Percentiles rank a stretch among this genome's conserved stretches.
Evolutionary conservation across 805 yeast genomes (phyloP).

Genomic region (Barnettozyma vustinii): DNA sequence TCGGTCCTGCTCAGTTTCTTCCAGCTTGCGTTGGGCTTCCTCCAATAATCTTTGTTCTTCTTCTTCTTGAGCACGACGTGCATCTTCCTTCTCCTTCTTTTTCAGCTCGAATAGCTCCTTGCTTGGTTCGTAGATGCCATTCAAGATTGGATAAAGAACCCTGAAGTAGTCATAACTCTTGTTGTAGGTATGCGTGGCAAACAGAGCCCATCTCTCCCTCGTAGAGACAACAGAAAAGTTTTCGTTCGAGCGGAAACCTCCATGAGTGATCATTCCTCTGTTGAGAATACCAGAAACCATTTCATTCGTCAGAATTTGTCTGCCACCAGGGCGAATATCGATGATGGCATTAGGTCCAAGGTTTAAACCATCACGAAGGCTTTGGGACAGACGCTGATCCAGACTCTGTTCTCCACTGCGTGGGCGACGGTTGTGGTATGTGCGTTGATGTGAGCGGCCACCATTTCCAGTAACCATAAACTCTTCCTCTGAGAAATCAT

Average conservation of each 20-base stretch:
- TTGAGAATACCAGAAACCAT: constrained; percentile 1
- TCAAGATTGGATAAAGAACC: constrained; percentile 38
- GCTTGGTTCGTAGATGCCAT: constrained; percentile 46
- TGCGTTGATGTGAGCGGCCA: not conserved
- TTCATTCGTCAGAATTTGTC: not conserved
- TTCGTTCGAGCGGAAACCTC: not conserved
- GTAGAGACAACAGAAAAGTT: constrained; percentile 37
- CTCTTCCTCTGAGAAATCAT: constrained; percentile 14
- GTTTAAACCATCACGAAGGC: not conserved
- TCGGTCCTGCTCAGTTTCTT: constrained; percentile 13
- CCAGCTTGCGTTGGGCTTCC: constrained; percentile 12
- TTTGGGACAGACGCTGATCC: not conserved
- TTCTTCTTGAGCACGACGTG: constrained; percentile 23
- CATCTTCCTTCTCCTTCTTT: constrained; percentile 26
- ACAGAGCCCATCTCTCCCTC: constrained; percentile 63
- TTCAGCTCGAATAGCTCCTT: constrained; percentile 24
- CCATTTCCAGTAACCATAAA: not conserved
- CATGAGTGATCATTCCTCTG: not conserved
- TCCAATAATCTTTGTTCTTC: constrained; percentile 19
- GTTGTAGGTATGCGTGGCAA: constrained; percentile 45
- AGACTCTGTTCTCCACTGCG: not conserved
- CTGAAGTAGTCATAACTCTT: constrained; percentile 32
- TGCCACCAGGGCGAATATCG: not conserved
- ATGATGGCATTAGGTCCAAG: not conserved
- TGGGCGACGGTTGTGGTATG: constrained; percentile 1